Base-by-base conservation (phyloP, 148 eudicot genomes). In the Nyssa sinensis region DNA sequence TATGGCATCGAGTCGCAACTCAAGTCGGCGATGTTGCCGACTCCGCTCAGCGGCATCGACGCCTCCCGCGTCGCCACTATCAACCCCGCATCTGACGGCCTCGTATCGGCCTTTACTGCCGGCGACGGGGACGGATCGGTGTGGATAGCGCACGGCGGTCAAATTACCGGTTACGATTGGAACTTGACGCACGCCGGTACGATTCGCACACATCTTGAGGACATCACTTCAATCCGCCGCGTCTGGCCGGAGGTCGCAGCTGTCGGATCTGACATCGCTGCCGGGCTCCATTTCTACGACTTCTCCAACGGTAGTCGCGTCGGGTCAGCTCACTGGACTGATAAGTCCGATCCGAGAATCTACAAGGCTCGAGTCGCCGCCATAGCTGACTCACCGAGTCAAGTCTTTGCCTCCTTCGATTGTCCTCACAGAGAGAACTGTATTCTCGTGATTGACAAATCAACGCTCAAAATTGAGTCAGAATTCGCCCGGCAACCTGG, bases 401-500 rank as follows among this genome's bases (percentile, higher is more conserved):
- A 81, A 11, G 82, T 91, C 2, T 91, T 79, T 37, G 89, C 93
- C 0, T 79, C 90, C 2, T 88, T 83, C 68, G 90, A 94, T 37
- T 90, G 88, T 39, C 75, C 74, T 16, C 97, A 90, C 49, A 85
- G 83, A 0, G 97, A 91, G 76, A 94, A 91, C 51, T 88, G 86
- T 2, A 69, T 94, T 0, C 70, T 90, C 0, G 68, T 64, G 6
- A 60, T 90, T 6, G 98, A 94, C 35, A 87, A 81, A 25, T 47
- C 83, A 7, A 84, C 89, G 13, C 67, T 84, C 14, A 73, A 74
- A 24, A 71, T 83, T 1, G 67, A 64, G 9, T 69, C 86, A 3
- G 98, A 90, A 71, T 74, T 94, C 29, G 87, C 86, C 0, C 71
- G 98, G 8, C 91, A 88, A 53, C 62, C 87, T 1, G 97, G 95